A percentile compares a stretch with the other conserved stretches of the same genome.
These are phyloP conservation scores for Aphanomyces euteiches DNA, from an alignment of 352 stramenopile species.

Conservation along the genomic window DNA sequence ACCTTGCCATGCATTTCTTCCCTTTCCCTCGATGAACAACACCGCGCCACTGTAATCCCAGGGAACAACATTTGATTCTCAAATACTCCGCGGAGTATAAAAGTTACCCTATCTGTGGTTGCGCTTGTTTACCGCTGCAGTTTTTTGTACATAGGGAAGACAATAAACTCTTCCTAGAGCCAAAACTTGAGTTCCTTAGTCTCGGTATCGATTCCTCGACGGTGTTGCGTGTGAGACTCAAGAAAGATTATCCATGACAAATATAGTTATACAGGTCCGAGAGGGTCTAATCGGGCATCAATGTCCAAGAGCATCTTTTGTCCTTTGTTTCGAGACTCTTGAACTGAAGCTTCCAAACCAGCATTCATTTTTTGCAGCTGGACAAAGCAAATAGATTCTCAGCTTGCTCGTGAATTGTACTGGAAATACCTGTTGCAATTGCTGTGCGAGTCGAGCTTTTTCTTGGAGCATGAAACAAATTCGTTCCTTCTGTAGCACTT, in stretches of 20 bases:
- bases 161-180: too few species aligned
- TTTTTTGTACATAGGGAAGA: too few species aligned
- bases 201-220: too few species aligned
- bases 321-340: background rate
- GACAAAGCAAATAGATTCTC: background rate
- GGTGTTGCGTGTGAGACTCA: background rate
- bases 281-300: constrained; percentile 7
- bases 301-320: background rate
- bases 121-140: too few species aligned
- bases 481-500: constrained; percentile 20
- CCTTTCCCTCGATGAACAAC: too few species aligned
- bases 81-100: too few species aligned
- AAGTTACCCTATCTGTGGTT: too few species aligned
- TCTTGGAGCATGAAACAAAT: constrained; percentile 23
- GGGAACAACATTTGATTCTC: too few species aligned
- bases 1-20: too few species aligned
- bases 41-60: too few species aligned
- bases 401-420: background rate
- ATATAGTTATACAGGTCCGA: constrained; percentile 14
- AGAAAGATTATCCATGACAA: constrained; percentile 4
- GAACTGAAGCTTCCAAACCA: constrained; percentile 1
- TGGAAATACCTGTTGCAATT: constrained; percentile 22
- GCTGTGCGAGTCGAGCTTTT: constrained; percentile 17
- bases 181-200: too few species aligned
- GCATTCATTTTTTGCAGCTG: constrained; percentile 22